Conservation (phyloP, 495 filamentous ascomycete genomes). For the Neurospora discreta region DNA sequence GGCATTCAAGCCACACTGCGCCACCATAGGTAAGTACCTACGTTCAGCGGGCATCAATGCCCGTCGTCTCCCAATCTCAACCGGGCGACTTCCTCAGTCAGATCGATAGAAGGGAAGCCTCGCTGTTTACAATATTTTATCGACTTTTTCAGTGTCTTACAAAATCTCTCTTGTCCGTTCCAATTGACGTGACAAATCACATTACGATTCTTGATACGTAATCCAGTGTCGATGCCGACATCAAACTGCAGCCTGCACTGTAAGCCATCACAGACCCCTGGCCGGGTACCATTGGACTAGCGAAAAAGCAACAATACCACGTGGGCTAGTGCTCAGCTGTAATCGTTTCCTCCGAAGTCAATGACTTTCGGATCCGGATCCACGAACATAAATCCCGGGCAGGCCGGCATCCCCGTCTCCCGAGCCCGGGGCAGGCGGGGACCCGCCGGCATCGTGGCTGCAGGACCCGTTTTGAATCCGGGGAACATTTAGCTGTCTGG, state of each 20-base stretch:
- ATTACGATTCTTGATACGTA: not conserved
- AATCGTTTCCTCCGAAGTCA: not conserved
- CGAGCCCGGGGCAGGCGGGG: not conserved
- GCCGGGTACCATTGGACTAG: not conserved
- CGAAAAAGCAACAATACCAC: not conserved
- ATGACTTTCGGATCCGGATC: not conserved
- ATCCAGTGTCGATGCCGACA: not conserved
- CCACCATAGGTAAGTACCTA: not conserved
- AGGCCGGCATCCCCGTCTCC: conserved; percentile 4
- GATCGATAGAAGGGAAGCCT: not conserved
- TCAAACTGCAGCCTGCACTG: not conserved
- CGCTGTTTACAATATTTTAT: too few species aligned
- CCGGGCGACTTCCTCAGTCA: not conserved
- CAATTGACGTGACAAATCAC: not conserved
- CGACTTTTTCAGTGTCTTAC: not conserved
- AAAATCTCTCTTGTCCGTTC: not conserved
- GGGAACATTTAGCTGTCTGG: not conserved
- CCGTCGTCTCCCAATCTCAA: not conserved
- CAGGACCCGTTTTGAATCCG: not conserved
- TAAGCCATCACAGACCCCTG: not conserved
- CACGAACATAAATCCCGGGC: not conserved
- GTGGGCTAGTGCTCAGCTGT: not conserved
- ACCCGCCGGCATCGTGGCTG: not conserved
- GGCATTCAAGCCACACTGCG: not conserved
- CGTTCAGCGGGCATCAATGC: not conserved